Conservation (phyloP, 2,329 filamentous ascomycete genomes). For the Colletotrichum zoysiae region DNA sequence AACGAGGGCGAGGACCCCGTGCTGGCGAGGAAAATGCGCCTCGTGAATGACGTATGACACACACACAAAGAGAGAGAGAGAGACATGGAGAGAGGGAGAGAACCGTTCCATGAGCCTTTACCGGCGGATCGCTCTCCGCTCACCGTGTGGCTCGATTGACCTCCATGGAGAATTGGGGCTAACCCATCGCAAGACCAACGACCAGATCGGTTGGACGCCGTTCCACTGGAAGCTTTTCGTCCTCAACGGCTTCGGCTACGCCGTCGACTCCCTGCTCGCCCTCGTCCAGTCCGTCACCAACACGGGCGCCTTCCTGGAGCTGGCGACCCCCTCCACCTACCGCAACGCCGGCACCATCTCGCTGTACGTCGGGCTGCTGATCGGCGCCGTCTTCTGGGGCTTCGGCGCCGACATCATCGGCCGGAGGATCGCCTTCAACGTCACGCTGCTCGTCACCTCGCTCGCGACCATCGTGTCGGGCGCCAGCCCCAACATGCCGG, state of each 20-base stretch:
- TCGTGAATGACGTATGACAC: constrained; percentile 71
- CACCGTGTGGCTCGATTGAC: neutral
- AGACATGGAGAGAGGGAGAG: no score
- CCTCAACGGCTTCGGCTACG: constrained; percentile 71
- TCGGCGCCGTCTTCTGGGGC: constrained; percentile 73
- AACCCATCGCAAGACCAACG: constrained; percentile 55
- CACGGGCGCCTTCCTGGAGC: constrained; percentile 34
- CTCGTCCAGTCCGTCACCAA: constrained; percentile 71
- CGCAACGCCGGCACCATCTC: constrained; percentile 67
- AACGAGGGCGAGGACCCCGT: constrained; percentile 71
- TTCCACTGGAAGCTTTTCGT: constrained; percentile 72
- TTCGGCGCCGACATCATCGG: constrained; percentile 73
- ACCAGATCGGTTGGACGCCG: constrained; percentile 71
- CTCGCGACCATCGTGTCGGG: constrained; percentile 73
- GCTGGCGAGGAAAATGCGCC: constrained; percentile 75
- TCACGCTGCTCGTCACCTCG: constrained; percentile 69
- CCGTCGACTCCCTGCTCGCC: constrained; percentile 61
- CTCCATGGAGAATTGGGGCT: neutral
- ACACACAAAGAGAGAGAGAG: no score
- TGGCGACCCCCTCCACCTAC: constrained; percentile 57
- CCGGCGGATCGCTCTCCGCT: neutral
- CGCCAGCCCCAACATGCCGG: constrained; percentile 70
- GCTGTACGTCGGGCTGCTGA: constrained; percentile 63
- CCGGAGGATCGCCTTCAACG: constrained; percentile 73
- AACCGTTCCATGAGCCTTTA: neutral